Conservation (phyloP, 306 rosid species). For the Quercus bicolor region DNA sequence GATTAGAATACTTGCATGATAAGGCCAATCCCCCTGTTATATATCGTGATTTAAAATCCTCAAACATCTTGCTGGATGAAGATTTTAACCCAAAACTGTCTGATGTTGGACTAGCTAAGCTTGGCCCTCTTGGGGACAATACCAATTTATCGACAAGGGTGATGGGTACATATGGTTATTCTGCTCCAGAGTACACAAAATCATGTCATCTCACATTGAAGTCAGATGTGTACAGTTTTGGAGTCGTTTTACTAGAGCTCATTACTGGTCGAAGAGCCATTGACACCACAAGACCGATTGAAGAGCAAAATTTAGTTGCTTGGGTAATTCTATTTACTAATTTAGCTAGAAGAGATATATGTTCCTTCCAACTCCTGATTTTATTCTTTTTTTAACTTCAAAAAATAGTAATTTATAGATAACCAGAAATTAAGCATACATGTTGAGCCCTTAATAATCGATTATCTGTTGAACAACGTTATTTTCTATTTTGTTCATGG, state of each 20-base stretch:
- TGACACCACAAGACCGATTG: constrained; percentile 60
- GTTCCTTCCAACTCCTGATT: too few relatives aligned
- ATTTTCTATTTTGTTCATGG: background rate
- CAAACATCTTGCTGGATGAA: constrained; percentile 69
- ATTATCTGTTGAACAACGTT: too few relatives aligned
- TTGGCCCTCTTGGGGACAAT: constrained; percentile 51
- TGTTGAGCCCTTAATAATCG: background rate
- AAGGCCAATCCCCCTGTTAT: constrained; percentile 71
- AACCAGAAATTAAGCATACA: too few relatives aligned
- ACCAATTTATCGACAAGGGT: constrained; percentile 56
- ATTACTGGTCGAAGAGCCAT: constrained; percentile 77
- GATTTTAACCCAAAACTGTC: constrained; percentile 65
- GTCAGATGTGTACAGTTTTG: constrained; percentile 85
- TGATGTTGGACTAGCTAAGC: constrained; percentile 70
- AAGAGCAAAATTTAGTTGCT: constrained; percentile 83
- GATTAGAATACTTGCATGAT: constrained; percentile 85
- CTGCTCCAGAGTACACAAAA: constrained; percentile 80
- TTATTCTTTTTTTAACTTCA: too few relatives aligned
- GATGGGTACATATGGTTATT: constrained; percentile 81
- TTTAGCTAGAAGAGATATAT: too few relatives aligned
- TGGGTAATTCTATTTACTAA: constrained; percentile 48
- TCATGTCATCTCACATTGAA: constrained; percentile 61
- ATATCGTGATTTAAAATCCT: constrained; percentile 63
- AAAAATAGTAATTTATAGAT: too few relatives aligned
- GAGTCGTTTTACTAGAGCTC: constrained; percentile 83